Evolutionary conservation across 768 basidiomycete genomes (phyloP).

Genomic region (Serpula lacrymans): DNA sequence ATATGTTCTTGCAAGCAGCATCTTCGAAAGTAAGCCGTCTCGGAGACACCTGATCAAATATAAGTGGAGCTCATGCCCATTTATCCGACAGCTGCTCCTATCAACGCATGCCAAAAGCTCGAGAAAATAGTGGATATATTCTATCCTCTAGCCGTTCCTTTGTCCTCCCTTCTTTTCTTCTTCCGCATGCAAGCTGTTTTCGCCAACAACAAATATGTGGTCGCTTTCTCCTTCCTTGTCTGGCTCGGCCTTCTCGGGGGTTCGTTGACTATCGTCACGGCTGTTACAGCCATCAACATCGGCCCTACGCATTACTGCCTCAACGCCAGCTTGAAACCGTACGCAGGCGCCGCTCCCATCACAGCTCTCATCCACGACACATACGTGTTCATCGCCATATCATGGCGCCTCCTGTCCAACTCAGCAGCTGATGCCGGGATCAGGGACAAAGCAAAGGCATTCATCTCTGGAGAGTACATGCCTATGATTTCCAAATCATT

Average conservation of each 20-base stretch:
- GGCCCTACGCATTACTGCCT: slow-evolving; percentile 33
- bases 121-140: slow-evolving; percentile 16
- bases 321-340: slow-evolving; percentile 18
- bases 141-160: slow-evolving; percentile 19
- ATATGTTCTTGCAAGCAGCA: slow-evolving; percentile 16
- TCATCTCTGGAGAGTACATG: slow-evolving; percentile 17
- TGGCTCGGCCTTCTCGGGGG: slow-evolving; percentile 26
- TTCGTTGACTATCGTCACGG: slow-evolving; percentile 23
- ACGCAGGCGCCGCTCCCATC: slow-evolving; percentile 21
- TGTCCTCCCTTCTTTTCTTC: slow-evolving; percentile 31
- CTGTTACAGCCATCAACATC: slow-evolving; percentile 19
- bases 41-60: not conserved
- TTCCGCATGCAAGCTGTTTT: slow-evolving; percentile 32
- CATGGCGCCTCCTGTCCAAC: slow-evolving; percentile 23
- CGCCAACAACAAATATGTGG: slow-evolving; percentile 12
- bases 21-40: slow-evolving; percentile 19
- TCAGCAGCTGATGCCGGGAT: too few species aligned
- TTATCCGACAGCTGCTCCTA: slow-evolving; percentile 13
- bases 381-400: slow-evolving; percentile 34
- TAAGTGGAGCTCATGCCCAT: too few species aligned
- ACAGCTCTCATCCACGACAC: slow-evolving; percentile 26
- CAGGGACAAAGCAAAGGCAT: too few species aligned
- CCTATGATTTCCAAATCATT: slow-evolving; percentile 22
- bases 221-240: slow-evolving; percentile 24
- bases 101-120: slow-evolving; percentile 20